These are phyloP conservation scores for Graphilbum sp. DNA, from an alignment of 2,329 filamentous ascomycete genomes.

Conservation along the genomic window DNA sequence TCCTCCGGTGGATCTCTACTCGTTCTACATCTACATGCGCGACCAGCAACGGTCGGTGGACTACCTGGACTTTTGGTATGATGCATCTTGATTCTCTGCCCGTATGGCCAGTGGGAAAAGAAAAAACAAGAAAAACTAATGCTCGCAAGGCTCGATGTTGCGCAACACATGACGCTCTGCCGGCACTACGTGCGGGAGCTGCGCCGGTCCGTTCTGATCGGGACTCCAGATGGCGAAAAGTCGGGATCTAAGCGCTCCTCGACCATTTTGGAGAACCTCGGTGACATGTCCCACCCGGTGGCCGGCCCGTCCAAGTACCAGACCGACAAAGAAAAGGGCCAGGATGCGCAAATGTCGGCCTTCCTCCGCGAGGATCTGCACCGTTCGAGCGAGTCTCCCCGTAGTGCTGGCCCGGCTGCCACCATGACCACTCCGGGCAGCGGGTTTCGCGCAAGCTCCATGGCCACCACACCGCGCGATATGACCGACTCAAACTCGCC, in stretches of 20 bases:
- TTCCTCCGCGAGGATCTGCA: constrained; percentile 58
- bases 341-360: constrained; percentile 81
- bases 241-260: constrained; percentile 68
- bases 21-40: constrained; percentile 99
- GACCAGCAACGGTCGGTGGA: constrained; percentile 97
- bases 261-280: constrained; percentile 54
- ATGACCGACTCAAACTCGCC: constrained; percentile 67
- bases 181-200: constrained; percentile 94
- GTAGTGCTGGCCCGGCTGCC: constrained; percentile 22
- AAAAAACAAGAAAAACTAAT: too few species aligned
- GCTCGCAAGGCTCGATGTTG: constrained; percentile 98
- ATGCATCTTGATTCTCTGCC: too few species aligned
- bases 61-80: constrained; percentile 94
- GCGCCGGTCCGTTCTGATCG: constrained; percentile 78
- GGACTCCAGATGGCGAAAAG: constrained; percentile 81
- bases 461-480: constrained; percentile 39
- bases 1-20: constrained; percentile 90
- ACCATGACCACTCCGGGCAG: neutral
- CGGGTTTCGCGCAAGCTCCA: constrained; percentile 25
- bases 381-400: constrained; percentile 36
- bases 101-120: too few species aligned
- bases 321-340: constrained; percentile 56
- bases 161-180: constrained; percentile 95
- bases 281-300: constrained; percentile 45
- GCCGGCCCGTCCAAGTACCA: constrained; percentile 46